Evolutionary conservation across 768 basidiomycete species (phyloP), one percentile per base, ranked within the genome.

Genomic region (Phaeotremella fagi): DNA sequence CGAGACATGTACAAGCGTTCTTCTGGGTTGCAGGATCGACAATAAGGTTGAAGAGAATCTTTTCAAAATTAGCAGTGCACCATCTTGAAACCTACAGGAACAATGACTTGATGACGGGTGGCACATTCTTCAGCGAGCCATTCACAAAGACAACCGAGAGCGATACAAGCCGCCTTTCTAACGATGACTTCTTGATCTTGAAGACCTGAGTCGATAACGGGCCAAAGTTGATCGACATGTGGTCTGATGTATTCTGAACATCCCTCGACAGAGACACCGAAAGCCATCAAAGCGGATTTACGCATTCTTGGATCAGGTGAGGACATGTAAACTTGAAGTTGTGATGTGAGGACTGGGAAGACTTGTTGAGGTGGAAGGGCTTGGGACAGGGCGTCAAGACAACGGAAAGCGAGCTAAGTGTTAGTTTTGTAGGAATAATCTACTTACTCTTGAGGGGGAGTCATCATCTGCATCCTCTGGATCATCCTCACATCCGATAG

Each of bases 181-280:
- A 99, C 95, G 11, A 81, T 80, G 14, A 86, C 80, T 66, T 97
- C 90, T 33, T 76, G 72, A 71, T 99, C 95, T 55, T 80, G 81
- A 27, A 99, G 82, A 61, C 92, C 92, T 45, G 82, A 79, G 70
- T 95, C 88, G 63, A 99, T 84, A 51, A 94, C 80, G 1, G 92
- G 91, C 95, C 95, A 99, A 25, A 99, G 85, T 65, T 88, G 81
- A 55, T 73, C 76, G 81, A 99, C 90, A 63, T 90, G 81, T 7
- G 92, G 90, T 28, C 90, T 89, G 83, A 99, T 97, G 77, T 79
- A 98, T 78, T 98, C 92, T 77, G 87, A 89, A 79, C 94, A 97
- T 16, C 95, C 95, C 74, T 99, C 95, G 53, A 98, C 90, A 41
- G 85, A 83, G 45, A 98, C 89, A 60, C 95, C 95, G 45, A 99